Conservation (phyloP, 805 yeast species). For the Yarrowia divulgata region DNA sequence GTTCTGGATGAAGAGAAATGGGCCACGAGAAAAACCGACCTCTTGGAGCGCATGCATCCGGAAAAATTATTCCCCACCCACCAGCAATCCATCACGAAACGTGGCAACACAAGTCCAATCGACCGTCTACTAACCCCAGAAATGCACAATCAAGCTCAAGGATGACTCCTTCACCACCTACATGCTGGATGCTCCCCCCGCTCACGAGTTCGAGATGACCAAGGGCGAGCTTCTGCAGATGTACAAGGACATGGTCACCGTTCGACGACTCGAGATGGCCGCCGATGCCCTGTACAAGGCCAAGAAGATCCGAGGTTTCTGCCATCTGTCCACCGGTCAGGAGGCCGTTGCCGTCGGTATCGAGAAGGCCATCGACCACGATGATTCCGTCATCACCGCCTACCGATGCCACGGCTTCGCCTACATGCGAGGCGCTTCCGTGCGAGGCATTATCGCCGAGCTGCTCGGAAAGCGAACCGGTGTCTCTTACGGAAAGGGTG, state of each 20-base stretch:
- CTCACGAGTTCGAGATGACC: conserved; percentile 75
- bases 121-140: conserved; percentile 16
- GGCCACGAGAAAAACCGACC: not conserved
- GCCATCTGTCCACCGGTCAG: conserved; percentile 98
- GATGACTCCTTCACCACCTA: conserved; percentile 86
- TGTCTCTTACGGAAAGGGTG: conserved; percentile 97
- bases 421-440: conserved; percentile 93
- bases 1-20: not conserved
- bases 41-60: conserved; percentile 21
- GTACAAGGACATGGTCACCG: conserved; percentile 94
- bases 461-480: conserved; percentile 96
- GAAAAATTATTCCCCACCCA: conserved; percentile 34
- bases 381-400: conserved; percentile 92
- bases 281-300: conserved; percentile 98
- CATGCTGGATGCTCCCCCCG: conserved; percentile 75
- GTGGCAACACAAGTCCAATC: not conserved
- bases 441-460: conserved; percentile 89
- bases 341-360: conserved; percentile 99
- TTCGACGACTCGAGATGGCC: conserved; percentile 97
- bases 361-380: conserved; percentile 85
- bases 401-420: conserved; percentile 99
- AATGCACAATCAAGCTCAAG: conserved; percentile 38
- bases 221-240: conserved; percentile 82
- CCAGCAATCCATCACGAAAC: conserved; percentile 28
- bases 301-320: conserved; percentile 98